Percentiles rank a stretch among this genome's conserved stretches.
phyloP scores from a whole-genome alignment of 331 rosid genomes.

The Prunus yedoensis region DNA sequence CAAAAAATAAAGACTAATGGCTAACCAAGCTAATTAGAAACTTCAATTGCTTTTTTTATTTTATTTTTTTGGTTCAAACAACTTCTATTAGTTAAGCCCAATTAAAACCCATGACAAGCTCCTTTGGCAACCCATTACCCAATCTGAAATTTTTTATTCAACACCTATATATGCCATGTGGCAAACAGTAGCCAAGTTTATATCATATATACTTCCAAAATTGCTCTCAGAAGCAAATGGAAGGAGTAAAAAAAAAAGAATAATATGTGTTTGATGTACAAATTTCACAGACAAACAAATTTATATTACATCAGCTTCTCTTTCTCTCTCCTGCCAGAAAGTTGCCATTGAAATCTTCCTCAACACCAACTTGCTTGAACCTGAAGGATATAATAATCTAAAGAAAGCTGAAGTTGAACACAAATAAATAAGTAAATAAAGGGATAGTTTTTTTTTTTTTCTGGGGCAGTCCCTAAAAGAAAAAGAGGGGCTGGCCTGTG shows the following conservation, averaged over 20 bases:
- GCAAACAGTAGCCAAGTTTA: too few relatives aligned
- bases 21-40: too few relatives aligned
- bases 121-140: too few relatives aligned
- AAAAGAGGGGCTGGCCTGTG: not conserved
- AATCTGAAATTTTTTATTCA: too few relatives aligned
- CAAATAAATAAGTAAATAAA: not conserved
- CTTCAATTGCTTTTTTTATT: too few relatives aligned
- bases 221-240: not conserved
- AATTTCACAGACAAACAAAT: constrained; percentile 1
- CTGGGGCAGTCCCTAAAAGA: not conserved
- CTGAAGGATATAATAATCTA: not conserved
- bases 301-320: not conserved
- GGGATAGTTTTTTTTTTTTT: not conserved
- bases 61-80: too few relatives aligned
- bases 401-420: not conserved
- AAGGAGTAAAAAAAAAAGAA: not conserved
- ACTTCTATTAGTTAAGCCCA: too few relatives aligned
- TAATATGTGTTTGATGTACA: constrained; percentile 1
- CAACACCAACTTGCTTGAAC: not conserved
- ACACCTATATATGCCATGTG: too few relatives aligned
- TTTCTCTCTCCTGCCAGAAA: not conserved
- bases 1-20: too few relatives aligned
- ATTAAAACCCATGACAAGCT: too few relatives aligned
- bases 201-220: not conserved
- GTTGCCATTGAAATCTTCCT: constrained; percentile 10